Evolutionary conservation across 2,329 filamentous ascomycete genomes (phyloP).

Genomic region (Cercospora sesami): DNA sequence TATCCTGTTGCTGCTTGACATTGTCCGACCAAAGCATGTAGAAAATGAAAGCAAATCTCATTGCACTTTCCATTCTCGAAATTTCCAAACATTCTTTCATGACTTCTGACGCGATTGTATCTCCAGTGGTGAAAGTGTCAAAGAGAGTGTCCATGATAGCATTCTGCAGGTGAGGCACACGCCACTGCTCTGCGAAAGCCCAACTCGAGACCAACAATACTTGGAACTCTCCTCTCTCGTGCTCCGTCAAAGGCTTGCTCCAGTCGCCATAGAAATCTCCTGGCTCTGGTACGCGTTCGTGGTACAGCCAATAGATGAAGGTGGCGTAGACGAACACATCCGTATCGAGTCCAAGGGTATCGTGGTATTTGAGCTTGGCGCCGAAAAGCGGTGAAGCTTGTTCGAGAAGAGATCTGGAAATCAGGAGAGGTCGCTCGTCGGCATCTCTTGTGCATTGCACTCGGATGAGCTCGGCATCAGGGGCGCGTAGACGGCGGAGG

Average conservation of each 20-base stretch:
- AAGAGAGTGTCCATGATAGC: not conserved
- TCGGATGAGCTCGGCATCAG: not conserved
- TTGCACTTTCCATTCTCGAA: not conserved
- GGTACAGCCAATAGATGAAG: constrained; percentile 10
- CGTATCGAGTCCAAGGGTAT: not conserved
- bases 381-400: not conserved
- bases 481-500: not conserved
- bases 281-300: not conserved
- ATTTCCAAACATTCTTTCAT: constrained; percentile 1
- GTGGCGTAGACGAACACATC: not conserved
- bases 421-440: not conserved
- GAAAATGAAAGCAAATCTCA: constrained; percentile 12
- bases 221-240: not conserved
- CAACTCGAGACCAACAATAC: not conserved
- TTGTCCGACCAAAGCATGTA: constrained; percentile 15
- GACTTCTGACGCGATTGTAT: not conserved
- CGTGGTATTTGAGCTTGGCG: not conserved
- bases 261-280: not conserved
- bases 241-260: not conserved
- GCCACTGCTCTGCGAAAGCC: constrained; percentile 1
- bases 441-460: constrained; percentile 2
- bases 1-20: not conserved
- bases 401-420: not conserved
- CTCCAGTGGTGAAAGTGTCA: not conserved
- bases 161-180: not conserved